phyloP scores from a whole-genome alignment of 345 rosid genomes.

The Ricinus communis region DNA sequence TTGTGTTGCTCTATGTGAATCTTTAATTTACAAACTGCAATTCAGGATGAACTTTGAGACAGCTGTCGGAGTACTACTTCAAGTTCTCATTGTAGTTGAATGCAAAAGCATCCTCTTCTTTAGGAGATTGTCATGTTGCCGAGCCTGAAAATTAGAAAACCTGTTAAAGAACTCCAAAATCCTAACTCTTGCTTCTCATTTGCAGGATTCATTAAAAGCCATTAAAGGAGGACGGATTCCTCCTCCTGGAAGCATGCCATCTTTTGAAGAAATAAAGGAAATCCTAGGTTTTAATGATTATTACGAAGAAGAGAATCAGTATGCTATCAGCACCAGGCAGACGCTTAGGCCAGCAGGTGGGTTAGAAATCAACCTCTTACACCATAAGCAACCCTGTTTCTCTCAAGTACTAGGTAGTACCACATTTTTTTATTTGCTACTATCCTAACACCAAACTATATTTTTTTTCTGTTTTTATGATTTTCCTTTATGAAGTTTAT shows the following conservation, averaged over 20 bases:
- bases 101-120: not conserved
- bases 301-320: constrained; percentile 77
- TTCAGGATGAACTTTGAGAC: not conserved
- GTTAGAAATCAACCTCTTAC: constrained; percentile 21
- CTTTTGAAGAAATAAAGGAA: constrained; percentile 76
- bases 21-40: not conserved
- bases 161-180: not conserved
- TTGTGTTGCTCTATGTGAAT: not conserved
- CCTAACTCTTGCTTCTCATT: not conserved
- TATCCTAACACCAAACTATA: not conserved
- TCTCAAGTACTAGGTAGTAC: not conserved
- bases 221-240: constrained; percentile 89
- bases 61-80: not conserved
- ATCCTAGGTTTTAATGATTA: constrained; percentile 68
- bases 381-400: not conserved
- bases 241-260: constrained; percentile 87
- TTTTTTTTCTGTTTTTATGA: not conserved
- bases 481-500: not conserved
- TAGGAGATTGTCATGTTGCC: not conserved
- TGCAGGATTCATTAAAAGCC: constrained; percentile 74
- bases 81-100: not conserved
- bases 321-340: constrained; percentile 38
- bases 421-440: not conserved
- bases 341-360: constrained; percentile 53
- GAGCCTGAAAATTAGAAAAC: not conserved